phyloP scores from a whole-genome alignment of 805 yeast species.

The Suhomyces sp. region DNA sequence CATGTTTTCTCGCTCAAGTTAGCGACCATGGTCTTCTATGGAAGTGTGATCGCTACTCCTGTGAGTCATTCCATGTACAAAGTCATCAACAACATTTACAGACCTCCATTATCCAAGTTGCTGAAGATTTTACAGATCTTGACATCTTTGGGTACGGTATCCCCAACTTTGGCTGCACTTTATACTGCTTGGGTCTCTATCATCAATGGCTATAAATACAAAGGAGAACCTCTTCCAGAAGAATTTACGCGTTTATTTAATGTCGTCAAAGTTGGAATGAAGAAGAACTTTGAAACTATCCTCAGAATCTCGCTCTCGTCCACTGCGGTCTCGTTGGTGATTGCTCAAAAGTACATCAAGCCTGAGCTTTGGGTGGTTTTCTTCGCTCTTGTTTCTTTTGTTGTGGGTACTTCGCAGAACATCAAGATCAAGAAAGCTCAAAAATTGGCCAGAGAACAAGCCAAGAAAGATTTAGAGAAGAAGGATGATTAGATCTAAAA shows the following conservation, averaged over 20 bases:
- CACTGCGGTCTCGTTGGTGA: constrained; percentile 47
- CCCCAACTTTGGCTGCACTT: constrained; percentile 51
- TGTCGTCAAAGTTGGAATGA: constrained; percentile 33
- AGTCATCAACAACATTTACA: constrained; percentile 42
- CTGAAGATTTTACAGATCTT: constrained; percentile 51
- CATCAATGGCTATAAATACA: constrained; percentile 40
- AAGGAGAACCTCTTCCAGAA: constrained; percentile 13
- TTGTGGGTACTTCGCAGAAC: constrained; percentile 63
- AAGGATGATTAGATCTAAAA: constrained; percentile 4
- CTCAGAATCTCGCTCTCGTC: constrained; percentile 56
- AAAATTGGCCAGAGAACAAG: constrained; percentile 15
- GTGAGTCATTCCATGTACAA: constrained; percentile 54
- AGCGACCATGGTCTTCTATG: constrained; percentile 55
- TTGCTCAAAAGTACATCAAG: constrained; percentile 57
- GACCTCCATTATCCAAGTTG: constrained; percentile 36
- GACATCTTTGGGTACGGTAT: constrained; percentile 51
- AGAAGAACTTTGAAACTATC: constrained; percentile 45
- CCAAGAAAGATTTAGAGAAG: constrained; percentile 8
- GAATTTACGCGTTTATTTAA: constrained; percentile 3
- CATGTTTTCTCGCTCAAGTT: constrained; percentile 47
- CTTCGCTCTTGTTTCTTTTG: constrained; percentile 55
- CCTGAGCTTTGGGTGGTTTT: constrained; percentile 68
- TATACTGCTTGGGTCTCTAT: constrained; percentile 54
- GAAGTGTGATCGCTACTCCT: constrained; percentile 56
- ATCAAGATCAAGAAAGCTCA: constrained; percentile 46